Evolutionary conservation across 148 eudicot genomes (phyloP).

Genomic region (Chenopodium suecicum): DNA sequence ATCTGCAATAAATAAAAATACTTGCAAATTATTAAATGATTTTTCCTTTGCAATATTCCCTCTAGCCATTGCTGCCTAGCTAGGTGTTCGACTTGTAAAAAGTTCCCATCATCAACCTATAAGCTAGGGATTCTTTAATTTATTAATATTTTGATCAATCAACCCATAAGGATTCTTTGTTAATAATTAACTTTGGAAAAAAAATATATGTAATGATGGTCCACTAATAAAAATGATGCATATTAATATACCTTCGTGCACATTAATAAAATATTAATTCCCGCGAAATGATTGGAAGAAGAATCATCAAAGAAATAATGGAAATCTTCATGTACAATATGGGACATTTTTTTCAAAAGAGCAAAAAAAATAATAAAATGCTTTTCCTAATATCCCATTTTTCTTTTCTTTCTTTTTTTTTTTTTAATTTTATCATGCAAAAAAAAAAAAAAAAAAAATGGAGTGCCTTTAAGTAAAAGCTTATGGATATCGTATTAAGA

Average conservation of each 20-base stretch:
- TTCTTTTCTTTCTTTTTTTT: not conserved
- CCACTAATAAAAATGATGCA: conserved; percentile 10
- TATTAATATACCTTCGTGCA: conserved; percentile 16
- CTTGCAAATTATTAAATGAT: not conserved
- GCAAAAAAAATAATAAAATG: not conserved
- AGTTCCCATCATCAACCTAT: conserved; percentile 17
- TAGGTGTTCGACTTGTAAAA: conserved; percentile 6
- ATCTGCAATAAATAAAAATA: not conserved
- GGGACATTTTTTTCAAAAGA: not conserved
- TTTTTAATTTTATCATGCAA: not conserved
- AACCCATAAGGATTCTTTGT: conserved; percentile 11
- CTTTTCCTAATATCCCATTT: not conserved
- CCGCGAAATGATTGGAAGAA: conserved; percentile 16
- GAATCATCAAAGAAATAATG: conserved; percentile 7
- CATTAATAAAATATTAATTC: not conserved
- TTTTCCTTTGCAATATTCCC: conserved; percentile 12
- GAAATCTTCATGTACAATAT: not conserved
- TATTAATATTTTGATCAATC: not conserved
- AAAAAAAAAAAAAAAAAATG: not conserved
- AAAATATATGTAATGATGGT: not conserved
- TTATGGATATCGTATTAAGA: not conserved
- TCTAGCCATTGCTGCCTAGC: conserved; percentile 6
- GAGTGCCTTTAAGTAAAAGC: not conserved
- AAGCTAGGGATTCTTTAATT: conserved; percentile 5
- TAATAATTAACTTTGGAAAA: not conserved